Evolutionary conservation across 164 flowering plant species (phyloP).

Genomic region (Warburgia ugandensis): DNA sequence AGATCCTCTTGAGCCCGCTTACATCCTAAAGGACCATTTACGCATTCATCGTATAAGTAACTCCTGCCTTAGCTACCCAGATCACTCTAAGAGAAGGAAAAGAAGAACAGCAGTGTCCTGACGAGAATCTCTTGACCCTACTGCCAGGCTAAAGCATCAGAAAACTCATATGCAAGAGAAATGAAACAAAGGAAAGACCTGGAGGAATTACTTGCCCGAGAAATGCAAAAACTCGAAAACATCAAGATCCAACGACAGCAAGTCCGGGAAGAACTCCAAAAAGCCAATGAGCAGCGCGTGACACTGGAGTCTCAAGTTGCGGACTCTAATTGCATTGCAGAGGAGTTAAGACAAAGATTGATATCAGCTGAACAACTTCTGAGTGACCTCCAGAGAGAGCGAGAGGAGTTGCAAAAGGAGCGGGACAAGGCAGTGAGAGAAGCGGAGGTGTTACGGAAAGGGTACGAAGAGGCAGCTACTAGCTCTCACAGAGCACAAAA

Average conservation of each 20-base stretch:
- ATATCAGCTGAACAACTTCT: constrained; percentile 53
- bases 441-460: constrained; percentile 49
- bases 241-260: constrained; percentile 33
- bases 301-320: constrained; percentile 38
- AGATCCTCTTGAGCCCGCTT: no score
- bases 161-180: constrained; percentile 38
- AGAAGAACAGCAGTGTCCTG: no score
- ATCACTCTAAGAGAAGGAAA: no score
- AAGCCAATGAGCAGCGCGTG: constrained; percentile 29
- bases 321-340: constrained; percentile 24
- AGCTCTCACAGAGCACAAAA: constrained; percentile 18
- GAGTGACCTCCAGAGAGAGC: constrained; percentile 36
- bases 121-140: background rate
- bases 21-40: no score
- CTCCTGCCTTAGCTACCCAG: no score
- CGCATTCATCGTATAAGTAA: no score
- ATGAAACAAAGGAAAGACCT: constrained; percentile 36
- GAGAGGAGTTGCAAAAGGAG: constrained; percentile 52
- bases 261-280: constrained; percentile 34
- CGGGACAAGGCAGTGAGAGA: constrained; percentile 52
- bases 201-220: constrained; percentile 37
- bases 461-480: constrained; percentile 24
- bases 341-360: constrained; percentile 55
- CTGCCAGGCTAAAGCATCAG: constrained; percentile 51
- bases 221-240: constrained; percentile 34